These are phyloP conservation scores for Pyrenophora graminea DNA, from an alignment of 2,329 filamentous ascomycete species.

Conservation along the genomic window DNA sequence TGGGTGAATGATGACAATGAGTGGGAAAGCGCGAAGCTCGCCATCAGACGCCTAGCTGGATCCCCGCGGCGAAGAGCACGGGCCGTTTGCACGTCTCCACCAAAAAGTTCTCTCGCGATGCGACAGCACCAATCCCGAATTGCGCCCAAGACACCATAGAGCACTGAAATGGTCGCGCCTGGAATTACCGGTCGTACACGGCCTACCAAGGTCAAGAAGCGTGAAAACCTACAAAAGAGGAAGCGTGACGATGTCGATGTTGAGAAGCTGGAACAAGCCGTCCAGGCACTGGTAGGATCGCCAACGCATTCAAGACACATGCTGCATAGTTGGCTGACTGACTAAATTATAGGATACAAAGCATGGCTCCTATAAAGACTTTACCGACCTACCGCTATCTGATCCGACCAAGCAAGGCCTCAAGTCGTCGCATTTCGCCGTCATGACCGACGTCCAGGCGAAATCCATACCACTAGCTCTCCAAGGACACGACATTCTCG, in stretches of 20 bases:
- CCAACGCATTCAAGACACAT: neutral
- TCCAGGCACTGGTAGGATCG: slow-evolving; percentile 47
- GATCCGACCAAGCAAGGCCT: slow-evolving; percentile 78
- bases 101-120: slow-evolving; percentile 32
- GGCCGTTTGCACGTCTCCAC: slow-evolving; percentile 21
- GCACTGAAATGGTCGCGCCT: slow-evolving; percentile 35
- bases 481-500: slow-evolving; percentile 84
- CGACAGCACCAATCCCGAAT: slow-evolving; percentile 11
- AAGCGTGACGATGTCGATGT: slow-evolving; percentile 59
- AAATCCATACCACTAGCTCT: slow-evolving; percentile 86
- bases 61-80: slow-evolving; percentile 33
- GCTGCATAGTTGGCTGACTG: neutral
- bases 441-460: slow-evolving; percentile 87
- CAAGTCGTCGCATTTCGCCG: slow-evolving; percentile 84
- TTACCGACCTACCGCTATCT: slow-evolving; percentile 85
- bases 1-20: slow-evolving; percentile 2
- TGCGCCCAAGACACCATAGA: slow-evolving; percentile 5
- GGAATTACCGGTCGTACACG: slow-evolving; percentile 49
- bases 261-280: slow-evolving; percentile 52
- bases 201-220: slow-evolving; percentile 62
- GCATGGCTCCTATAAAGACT: slow-evolving; percentile 64
- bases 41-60: slow-evolving; percentile 4
- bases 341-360: slow-evolving; percentile 61
- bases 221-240: slow-evolving; percentile 55
- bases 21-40: neutral